These are phyloP conservation scores for Hymenoscyphus repandus DNA, from an alignment of 2,329 filamentous ascomycete genomes.

Conservation along the genomic window DNA sequence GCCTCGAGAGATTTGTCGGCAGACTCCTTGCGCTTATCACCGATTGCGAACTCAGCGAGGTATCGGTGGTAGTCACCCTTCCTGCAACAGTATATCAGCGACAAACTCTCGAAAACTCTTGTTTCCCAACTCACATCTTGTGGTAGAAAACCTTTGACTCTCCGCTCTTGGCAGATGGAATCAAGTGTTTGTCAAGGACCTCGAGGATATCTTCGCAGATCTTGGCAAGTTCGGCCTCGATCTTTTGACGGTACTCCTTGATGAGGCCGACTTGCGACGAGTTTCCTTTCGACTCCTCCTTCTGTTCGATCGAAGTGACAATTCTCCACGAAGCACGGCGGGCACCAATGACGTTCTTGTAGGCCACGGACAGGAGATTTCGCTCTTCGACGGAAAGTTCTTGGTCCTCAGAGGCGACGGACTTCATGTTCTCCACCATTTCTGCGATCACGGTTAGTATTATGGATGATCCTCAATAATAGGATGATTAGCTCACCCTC, in stretches of 20 bases:
- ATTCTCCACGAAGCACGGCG: slow-evolving; percentile 98
- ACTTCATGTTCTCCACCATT: slow-evolving; percentile 99
- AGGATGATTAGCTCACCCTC: slow-evolving; percentile 66
- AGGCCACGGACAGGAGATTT: slow-evolving; percentile 94
- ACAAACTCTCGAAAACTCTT: not conserved
- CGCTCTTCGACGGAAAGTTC: slow-evolving; percentile 90
- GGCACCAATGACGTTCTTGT: slow-evolving; percentile 98
- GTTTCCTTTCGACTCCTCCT: slow-evolving; percentile 99
- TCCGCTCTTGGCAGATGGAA: slow-evolving; percentile 87
- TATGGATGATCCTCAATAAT: slow-evolving; percentile 1
- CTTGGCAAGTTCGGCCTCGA: slow-evolving; percentile 92
- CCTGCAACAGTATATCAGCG: slow-evolving; percentile 46
- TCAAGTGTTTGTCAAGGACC: slow-evolving; percentile 89
- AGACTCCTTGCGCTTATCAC: slow-evolving; percentile 91
- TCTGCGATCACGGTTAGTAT: slow-evolving; percentile 50
- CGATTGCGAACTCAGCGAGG: slow-evolving; percentile 92
- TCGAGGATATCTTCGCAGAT: slow-evolving; percentile 97
- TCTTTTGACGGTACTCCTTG: slow-evolving; percentile 98
- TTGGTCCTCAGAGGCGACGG: slow-evolving; percentile 81
- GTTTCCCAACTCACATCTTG: slow-evolving; percentile 72
- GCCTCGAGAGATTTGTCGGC: slow-evolving; percentile 93
- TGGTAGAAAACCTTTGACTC: slow-evolving; percentile 99
- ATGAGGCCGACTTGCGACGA: slow-evolving; percentile 84
- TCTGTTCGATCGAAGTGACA: slow-evolving; percentile 97
- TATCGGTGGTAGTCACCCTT: slow-evolving; percentile 99